These are phyloP conservation scores for Suillus fuscotomentosus DNA, from an alignment of 768 basidiomycete genomes.

Conservation along the genomic window DNA sequence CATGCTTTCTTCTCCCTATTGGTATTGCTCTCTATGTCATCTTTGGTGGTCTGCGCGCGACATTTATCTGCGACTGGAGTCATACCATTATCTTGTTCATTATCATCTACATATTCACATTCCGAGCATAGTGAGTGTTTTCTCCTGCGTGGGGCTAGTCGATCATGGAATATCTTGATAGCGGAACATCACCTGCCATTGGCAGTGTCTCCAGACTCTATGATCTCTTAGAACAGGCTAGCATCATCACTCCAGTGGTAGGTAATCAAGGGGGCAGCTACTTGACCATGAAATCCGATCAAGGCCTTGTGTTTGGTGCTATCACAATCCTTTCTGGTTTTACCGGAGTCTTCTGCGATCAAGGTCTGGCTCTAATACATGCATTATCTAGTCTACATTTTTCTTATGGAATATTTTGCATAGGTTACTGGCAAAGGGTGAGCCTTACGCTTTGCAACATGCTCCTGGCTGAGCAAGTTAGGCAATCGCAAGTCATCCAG, in stretches of 20 bases:
- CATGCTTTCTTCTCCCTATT: conserved; percentile 45
- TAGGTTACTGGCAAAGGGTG: conserved; percentile 55
- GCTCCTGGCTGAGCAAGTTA: conserved; percentile 11
- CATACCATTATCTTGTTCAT: conserved; percentile 47
- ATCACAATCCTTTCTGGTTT: conserved; percentile 40
- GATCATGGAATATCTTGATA: conserved; percentile 15
- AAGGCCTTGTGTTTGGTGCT: conserved; percentile 42
- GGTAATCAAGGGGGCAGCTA: conserved; percentile 54
- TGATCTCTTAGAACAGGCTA: conserved; percentile 46
- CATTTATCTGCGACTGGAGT: conserved; percentile 44
- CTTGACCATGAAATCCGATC: conserved; percentile 54
- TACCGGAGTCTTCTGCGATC: conserved; percentile 49
- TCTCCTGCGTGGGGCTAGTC: neutral
- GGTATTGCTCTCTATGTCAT: conserved; percentile 44
- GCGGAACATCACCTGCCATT: conserved; percentile 36
- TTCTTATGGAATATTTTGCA: conserved; percentile 7
- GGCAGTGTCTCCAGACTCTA: conserved; percentile 42
- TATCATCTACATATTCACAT: conserved; percentile 36
- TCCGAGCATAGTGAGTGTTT: conserved; percentile 29
- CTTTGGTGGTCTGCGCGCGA: conserved; percentile 42
- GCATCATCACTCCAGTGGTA: conserved; percentile 40
- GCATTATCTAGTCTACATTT: neutral
- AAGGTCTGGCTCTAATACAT: conserved; percentile 31
- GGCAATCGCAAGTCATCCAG: conserved; percentile 52
- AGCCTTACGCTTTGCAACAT: conserved; percentile 3